Evolutionary conservation across 371 early-diverging fungal species (phyloP), one percentile per base, ranked within the genome.

Genomic region (Rhizomucor pusillus): DNA sequence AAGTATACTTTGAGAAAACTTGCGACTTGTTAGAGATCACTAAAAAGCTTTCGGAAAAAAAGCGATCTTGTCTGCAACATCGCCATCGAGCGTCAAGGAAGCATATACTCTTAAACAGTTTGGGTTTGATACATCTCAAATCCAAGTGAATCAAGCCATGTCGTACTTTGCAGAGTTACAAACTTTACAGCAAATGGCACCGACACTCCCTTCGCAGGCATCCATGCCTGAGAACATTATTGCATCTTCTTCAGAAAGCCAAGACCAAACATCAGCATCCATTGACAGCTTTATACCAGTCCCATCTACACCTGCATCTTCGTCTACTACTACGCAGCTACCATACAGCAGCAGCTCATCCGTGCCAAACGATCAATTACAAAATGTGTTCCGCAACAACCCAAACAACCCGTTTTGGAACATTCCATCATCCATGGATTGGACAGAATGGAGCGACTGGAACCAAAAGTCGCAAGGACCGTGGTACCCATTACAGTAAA

Each of bases 381-480:
- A 29, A 29, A 29, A 29, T 29, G 24, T 62, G 10, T 77, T 77
- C 36, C 65, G 66, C 19, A 67, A 71, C 29, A 72, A 71, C 20
- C 71, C 77, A 37, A 63, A 69, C 40, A 77, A 77, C 48, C 73
- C 77, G 0, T 73, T 77, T 50, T 68, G 59, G 37, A 57, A 66
- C n/a, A 69, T 77, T 14, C 77, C 77, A 18, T 52, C 68, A 11
- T 73, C 73, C 0, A 69, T 71, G 66, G 77, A 77, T 44, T 71
- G 71, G 73, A 57, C 67, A 2, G 77, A 77, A 45, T 73, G 73
- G 73, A 63, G 57, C 12, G 67, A 71, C 43, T 75, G 71, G 71
- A 71, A 41, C 11, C 41, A 41, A 41, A 14, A 19, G 5, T 5
- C 41, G 3, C 41, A 41, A 41, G 19, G 11, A 3, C 12, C 41